Conservation (phyloP, 2,329 filamentous ascomycete species). For the Capronia americana region DNA sequence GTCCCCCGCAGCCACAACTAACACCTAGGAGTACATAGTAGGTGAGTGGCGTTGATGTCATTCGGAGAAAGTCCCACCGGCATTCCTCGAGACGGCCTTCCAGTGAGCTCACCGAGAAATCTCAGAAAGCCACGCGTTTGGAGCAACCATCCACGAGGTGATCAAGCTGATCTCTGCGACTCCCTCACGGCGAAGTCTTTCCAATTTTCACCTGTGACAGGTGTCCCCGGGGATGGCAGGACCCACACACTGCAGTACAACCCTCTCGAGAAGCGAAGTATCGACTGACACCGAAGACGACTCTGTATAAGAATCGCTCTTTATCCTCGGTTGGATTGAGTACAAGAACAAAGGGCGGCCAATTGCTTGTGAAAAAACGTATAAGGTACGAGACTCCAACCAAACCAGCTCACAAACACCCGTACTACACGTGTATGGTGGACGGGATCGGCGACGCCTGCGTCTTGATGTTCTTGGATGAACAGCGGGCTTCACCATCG, state of each 20-base stretch:
- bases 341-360: background rate
- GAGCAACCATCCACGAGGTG: background rate
- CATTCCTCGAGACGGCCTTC: background rate
- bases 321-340: background rate
- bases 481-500: background rate
- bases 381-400: background rate
- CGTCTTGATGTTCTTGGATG: constrained; percentile 5
- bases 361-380: background rate
- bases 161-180: constrained; percentile 6
- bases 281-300: background rate
- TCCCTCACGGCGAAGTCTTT: background rate
- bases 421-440: background rate
- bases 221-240: background rate
- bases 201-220: background rate
- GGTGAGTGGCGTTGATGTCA: background rate
- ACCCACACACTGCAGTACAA: background rate
- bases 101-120: background rate
- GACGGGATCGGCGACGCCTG: background rate
- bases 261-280: background rate
- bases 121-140: background rate
- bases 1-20: background rate
- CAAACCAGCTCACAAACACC: background rate
- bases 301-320: background rate
- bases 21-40: too few relatives aligned
- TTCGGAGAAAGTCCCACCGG: background rate